Evolutionary conservation across 116 monocot species (phyloP).

Genomic region (Papilionanthe hybrid): DNA sequence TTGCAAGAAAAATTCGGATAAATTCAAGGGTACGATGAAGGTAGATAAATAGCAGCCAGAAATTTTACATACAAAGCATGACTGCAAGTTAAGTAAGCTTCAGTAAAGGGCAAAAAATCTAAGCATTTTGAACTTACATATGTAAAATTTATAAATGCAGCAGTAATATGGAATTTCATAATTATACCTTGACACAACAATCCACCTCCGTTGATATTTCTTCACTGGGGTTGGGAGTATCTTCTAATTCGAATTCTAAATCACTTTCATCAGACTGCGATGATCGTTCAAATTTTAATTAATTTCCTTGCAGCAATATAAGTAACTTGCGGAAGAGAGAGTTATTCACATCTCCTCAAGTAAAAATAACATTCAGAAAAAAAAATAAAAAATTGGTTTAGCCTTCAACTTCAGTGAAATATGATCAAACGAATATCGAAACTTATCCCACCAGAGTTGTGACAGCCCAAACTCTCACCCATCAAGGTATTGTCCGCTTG

Average conservation of each 20-base stretch:
- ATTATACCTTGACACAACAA: slow-evolving; percentile 63
- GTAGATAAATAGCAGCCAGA: too few species aligned
- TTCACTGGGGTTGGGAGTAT: slow-evolving; percentile 34
- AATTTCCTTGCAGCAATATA: not conserved
- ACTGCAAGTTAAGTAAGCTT: too few species aligned
- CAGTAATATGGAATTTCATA: not conserved
- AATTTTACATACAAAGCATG: too few species aligned
- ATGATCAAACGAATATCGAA: not conserved
- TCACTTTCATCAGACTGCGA: slow-evolving; percentile 92
- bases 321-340: not conserved
- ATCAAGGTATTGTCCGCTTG: too few species aligned
- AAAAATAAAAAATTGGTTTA: not conserved
- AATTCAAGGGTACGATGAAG: not conserved
- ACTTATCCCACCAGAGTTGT: too few species aligned
- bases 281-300: not conserved
- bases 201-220: slow-evolving; percentile 57
- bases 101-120: not conserved
- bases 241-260: slow-evolving; percentile 71
- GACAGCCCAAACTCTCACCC: too few species aligned
- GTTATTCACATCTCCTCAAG: not conserved
- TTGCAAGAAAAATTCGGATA: not conserved
- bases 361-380: not conserved
- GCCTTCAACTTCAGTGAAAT: not conserved
- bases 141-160: not conserved
- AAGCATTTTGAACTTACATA: not conserved